Percentiles rank a stretch among this genome's conserved stretches.
phyloP scores from a whole-genome alignment of 495 filamentous ascomycete genomes.

The Aspergillus mulundensis region DNA sequence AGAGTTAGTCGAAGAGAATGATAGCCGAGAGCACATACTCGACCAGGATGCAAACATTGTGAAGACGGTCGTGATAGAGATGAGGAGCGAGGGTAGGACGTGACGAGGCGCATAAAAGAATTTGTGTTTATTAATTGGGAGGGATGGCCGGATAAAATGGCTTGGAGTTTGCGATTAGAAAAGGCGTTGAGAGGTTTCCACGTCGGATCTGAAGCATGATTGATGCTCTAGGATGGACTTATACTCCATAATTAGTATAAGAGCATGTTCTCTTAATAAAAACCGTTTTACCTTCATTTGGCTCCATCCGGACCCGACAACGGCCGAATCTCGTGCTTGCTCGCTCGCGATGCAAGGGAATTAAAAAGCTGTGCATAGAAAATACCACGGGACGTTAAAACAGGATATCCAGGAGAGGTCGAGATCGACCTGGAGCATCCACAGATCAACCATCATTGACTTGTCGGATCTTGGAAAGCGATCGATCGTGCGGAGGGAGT shows the following conservation, averaged over 20 bases:
- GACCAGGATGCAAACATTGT: conserved; percentile 1
- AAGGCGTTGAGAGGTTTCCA: neutral
- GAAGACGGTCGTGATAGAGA: conserved; percentile 10
- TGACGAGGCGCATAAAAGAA: neutral
- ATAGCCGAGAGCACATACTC: conserved; percentile 6
- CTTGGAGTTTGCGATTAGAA: neutral
- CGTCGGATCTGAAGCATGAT: neutral
- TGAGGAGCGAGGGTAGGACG: conserved; percentile 3
- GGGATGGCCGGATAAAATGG: neutral
- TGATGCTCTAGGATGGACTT: neutral
- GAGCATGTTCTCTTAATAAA: neutral
- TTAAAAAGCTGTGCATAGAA: too few species aligned
- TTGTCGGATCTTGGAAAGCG: too few species aligned
- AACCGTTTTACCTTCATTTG: neutral
- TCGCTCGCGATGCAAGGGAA: too few species aligned
- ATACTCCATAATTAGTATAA: neutral
- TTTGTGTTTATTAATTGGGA: neutral
- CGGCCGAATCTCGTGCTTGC: too few species aligned
- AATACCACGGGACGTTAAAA: too few species aligned
- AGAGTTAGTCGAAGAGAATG: neutral
- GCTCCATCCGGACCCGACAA: neutral
- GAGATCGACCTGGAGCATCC: too few species aligned
- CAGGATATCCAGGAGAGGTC: too few species aligned
- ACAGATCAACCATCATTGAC: too few species aligned
- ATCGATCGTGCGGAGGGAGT: too few species aligned